phyloP scores from a whole-genome alignment of 2,329 filamentous ascomycete species.

The Alternaria hordeiaustralica region DNA sequence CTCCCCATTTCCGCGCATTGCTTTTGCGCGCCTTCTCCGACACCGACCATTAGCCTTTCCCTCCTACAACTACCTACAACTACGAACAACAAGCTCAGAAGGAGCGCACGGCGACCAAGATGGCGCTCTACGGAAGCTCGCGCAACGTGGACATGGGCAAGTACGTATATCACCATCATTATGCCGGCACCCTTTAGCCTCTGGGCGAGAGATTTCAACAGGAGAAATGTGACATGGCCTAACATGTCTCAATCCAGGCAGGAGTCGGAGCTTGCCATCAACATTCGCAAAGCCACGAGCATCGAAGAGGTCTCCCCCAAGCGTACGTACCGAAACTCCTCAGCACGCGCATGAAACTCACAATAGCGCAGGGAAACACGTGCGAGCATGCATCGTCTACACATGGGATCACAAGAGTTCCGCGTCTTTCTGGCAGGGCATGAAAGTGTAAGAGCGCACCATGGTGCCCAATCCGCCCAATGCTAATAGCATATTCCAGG shows the following conservation, averaged over 20 bases:
- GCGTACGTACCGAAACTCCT: slow-evolving; percentile 53
- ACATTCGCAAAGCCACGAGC: slow-evolving; percentile 72
- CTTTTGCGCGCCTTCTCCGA: slow-evolving; percentile 16
- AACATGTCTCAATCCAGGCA: slow-evolving; percentile 50
- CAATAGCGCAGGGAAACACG: slow-evolving; percentile 75
- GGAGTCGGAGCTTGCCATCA: slow-evolving; percentile 69
- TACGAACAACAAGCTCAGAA: slow-evolving; percentile 12
- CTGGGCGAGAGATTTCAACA: neutral
- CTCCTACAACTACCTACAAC: slow-evolving; percentile 11
- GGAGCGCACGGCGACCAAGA: slow-evolving; percentile 31
- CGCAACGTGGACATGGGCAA: slow-evolving; percentile 68
- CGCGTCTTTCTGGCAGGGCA: slow-evolving; percentile 92
- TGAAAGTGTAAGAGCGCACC: slow-evolving; percentile 78
- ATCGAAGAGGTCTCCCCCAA: slow-evolving; percentile 73
- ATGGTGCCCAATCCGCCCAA: neutral
- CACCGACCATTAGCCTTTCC: neutral
- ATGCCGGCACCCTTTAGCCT: neutral
- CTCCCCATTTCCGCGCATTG: slow-evolving; percentile 9
- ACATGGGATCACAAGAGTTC: slow-evolving; percentile 99
- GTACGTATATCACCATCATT: slow-evolving; percentile 47
- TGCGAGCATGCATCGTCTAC: slow-evolving; percentile 96
- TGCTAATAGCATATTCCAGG: slow-evolving; percentile 55
- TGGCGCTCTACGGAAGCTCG: slow-evolving; percentile 52
- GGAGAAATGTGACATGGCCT: neutral
- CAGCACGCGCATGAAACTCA: slow-evolving; percentile 36